Evolutionary conservation across 208 protist genomes (phyloP).

Genomic region (Sergeia podlipaevii): DNA sequence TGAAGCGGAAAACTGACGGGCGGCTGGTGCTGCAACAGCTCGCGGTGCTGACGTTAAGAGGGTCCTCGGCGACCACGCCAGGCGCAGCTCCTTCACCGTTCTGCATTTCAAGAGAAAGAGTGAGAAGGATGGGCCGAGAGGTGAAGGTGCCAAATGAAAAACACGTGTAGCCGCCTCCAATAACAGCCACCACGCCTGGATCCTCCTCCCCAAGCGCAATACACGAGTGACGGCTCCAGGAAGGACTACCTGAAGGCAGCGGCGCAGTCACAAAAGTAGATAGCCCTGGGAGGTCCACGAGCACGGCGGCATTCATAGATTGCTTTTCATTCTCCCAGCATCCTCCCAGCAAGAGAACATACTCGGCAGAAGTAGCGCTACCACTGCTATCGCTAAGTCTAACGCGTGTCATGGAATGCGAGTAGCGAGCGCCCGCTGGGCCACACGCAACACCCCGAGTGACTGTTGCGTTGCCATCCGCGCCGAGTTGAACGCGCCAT

Average conservation of each 20-base stretch:
- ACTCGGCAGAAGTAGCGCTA: no score
- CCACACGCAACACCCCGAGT: background rate
- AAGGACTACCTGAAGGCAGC: slow-evolving; percentile 35
- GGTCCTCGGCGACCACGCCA: background rate
- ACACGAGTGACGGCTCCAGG: slow-evolving; percentile 65
- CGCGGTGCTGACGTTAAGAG: background rate
- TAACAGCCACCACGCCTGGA: slow-evolving; percentile 61
- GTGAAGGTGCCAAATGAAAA: slow-evolving; percentile 89
- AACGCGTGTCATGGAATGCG: slow-evolving; percentile 52
- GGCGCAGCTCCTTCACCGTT: slow-evolving; percentile 12
- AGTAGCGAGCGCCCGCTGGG: slow-evolving; percentile 42
- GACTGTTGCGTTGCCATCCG: slow-evolving; percentile 11
- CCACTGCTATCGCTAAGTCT: slow-evolving; percentile 24
- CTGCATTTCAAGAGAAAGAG: no score
- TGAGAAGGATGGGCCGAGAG: slow-evolving; percentile 48
- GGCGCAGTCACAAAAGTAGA: slow-evolving; percentile 3
- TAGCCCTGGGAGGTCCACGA: slow-evolving; percentile 16
- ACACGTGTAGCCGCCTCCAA: slow-evolving; percentile 85
- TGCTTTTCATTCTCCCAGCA: slow-evolving; percentile 32
- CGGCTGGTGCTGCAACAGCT: no score
- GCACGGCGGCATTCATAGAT: slow-evolving; percentile 2
- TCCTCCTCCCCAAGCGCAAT: slow-evolving; percentile 35
- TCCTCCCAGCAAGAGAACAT: slow-evolving; percentile 64
- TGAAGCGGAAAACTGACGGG: no score
- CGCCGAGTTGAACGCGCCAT: slow-evolving; percentile 19